Evolutionary conservation across 2,329 filamentous ascomycete genomes (phyloP).

Genomic region (Phoma herbarum): DNA sequence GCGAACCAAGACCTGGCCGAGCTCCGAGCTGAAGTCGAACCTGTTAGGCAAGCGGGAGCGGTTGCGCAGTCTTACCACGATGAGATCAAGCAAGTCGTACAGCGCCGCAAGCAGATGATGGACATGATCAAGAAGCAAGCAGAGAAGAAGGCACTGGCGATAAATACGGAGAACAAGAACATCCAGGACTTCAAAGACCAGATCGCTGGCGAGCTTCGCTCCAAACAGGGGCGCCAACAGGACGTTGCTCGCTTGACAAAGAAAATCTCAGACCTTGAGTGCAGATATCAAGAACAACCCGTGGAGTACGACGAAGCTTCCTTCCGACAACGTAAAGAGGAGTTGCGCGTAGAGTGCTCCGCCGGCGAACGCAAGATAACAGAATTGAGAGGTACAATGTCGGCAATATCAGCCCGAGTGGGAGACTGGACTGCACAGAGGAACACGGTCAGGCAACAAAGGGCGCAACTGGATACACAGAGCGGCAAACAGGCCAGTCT

Average conservation of each 20-base stretch:
- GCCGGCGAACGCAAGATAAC: conserved; percentile 58
- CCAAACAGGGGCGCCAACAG: conserved; percentile 52
- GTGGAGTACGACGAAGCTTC: conserved; percentile 72
- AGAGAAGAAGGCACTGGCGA: conserved; percentile 52
- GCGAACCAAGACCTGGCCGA: conserved; percentile 66
- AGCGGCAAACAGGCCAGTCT: conserved; percentile 61
- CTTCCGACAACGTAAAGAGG: conserved; percentile 76
- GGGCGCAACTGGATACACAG: conserved; percentile 41
- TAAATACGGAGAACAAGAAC: conserved; percentile 48
- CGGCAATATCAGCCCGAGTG: conserved; percentile 29
- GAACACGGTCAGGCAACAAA: conserved; percentile 25
- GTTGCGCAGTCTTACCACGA: conserved; percentile 73
- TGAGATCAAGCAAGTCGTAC: conserved; percentile 65
- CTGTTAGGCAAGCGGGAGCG: conserved; percentile 73
- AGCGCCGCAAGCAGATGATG: conserved; percentile 64
- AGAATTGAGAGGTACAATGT: conserved; percentile 54
- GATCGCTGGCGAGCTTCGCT: conserved; percentile 52
- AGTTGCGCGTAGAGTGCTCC: conserved; percentile 60
- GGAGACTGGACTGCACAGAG: conserved; percentile 40
- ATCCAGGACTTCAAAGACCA: conserved; percentile 56
- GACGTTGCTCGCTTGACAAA: conserved; percentile 47
- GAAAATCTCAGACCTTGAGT: conserved; percentile 70
- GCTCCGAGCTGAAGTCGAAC: conserved; percentile 70
- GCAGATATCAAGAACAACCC: conserved; percentile 68
- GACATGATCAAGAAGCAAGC: conserved; percentile 63